Percentiles rank a stretch among this genome's conserved stretches.
Evolutionary conservation across 352 stramenopile species (phyloP).

Genomic region (Globisporangium acanthophoron): DNA sequence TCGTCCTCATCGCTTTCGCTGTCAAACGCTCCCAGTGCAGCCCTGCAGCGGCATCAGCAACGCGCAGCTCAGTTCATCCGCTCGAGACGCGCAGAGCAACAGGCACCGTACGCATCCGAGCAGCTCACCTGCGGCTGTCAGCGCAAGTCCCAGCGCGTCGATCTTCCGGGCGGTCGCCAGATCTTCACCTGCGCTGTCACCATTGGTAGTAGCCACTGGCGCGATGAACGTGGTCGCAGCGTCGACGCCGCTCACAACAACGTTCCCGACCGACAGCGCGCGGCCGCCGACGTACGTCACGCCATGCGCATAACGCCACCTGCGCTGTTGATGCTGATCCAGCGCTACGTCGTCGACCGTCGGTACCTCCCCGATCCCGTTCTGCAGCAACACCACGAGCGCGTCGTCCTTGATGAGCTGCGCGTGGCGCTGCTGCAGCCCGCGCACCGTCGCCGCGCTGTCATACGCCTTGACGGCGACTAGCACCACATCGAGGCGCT

Average conservation of each 20-base stretch:
- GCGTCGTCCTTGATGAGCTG: slow-evolving; percentile 39
- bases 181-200: not conserved
- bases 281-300: slow-evolving; percentile 67
- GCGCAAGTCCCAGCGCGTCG: slow-evolving; percentile 22
- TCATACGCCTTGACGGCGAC: slow-evolving; percentile 70
- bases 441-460: slow-evolving; percentile 27
- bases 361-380: slow-evolving; percentile 48
- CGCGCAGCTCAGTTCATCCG: not conserved
- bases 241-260: slow-evolving; percentile 45
- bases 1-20: slow-evolving; percentile 40
- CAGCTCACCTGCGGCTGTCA: slow-evolving; percentile 33
- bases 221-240: slow-evolving; percentile 45
- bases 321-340: not conserved
- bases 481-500: slow-evolving; percentile 49
- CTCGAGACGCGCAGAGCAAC: no score
- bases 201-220: slow-evolving; percentile 17
- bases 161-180: slow-evolving; percentile 13
- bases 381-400: slow-evolving; percentile 61
- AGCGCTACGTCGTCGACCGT: not conserved
- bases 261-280: slow-evolving; percentile 28
- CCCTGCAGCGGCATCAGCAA: slow-evolving; percentile 18
- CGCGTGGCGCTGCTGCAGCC: slow-evolving; percentile 23
- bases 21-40: slow-evolving; percentile 39
- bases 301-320: slow-evolving; percentile 44
- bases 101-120: not conserved